phyloP scores from a whole-genome alignment of 1,284 basidiomycete species.

The Heterobasidion irregulare region DNA sequence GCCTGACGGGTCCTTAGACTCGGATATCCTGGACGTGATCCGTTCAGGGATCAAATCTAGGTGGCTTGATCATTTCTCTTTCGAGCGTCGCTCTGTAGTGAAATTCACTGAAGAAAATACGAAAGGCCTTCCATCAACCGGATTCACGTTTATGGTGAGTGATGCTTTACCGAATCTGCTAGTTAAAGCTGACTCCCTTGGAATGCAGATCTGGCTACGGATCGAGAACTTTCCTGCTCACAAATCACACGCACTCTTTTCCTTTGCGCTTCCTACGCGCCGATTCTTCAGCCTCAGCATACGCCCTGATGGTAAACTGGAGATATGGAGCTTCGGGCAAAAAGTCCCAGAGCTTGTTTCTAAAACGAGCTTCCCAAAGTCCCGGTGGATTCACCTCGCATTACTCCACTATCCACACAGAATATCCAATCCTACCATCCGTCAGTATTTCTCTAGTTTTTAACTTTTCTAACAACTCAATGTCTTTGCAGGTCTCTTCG shows the following conservation, averaged over 20 bases:
- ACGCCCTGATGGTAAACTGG: slow-evolving; percentile 47
- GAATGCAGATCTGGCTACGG: slow-evolving; percentile 56
- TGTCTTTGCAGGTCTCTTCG: slow-evolving; percentile 45
- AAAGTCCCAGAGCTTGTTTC: slow-evolving; percentile 32
- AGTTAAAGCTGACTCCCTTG: background rate
- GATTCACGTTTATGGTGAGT: slow-evolving; percentile 59
- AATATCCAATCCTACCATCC: slow-evolving; percentile 46
- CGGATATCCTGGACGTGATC: slow-evolving; percentile 60
- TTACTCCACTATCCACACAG: slow-evolving; percentile 56
- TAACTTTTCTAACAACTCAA: background rate
- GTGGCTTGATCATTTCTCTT: slow-evolving; percentile 68
- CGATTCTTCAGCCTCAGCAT: slow-evolving; percentile 37
- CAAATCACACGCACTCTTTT: slow-evolving; percentile 36
- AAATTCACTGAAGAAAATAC: slow-evolving; percentile 31
- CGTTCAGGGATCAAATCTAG: slow-evolving; percentile 58
- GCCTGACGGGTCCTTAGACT: slow-evolving; percentile 32
- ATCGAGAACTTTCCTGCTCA: slow-evolving; percentile 46
- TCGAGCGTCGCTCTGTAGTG: slow-evolving; percentile 47
- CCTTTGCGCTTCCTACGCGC: slow-evolving; percentile 28
- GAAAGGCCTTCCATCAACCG: slow-evolving; percentile 45
- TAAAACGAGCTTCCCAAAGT: slow-evolving; percentile 36
- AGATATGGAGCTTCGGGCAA: slow-evolving; percentile 36
- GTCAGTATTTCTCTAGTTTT: slow-evolving; percentile 29
- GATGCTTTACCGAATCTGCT: background rate
- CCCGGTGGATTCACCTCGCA: slow-evolving; percentile 62